Conservation (phyloP, 495 filamentous ascomycete genomes). For the Astrothelium subdiscretum region DNA sequence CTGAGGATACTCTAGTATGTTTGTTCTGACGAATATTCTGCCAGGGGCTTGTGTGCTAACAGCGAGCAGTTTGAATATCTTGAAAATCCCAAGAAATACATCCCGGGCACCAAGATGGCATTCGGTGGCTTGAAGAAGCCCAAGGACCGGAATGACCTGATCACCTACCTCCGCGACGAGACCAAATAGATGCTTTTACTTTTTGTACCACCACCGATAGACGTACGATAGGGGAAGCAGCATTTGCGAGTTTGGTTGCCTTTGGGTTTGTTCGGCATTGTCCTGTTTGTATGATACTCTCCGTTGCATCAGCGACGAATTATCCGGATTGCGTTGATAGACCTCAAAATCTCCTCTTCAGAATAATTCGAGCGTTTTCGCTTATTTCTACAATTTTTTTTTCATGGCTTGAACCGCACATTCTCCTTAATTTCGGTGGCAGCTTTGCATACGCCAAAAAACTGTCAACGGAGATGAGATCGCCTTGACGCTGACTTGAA, state of each 20-base stretch:
- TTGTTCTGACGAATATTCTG: neutral
- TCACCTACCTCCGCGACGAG: constrained; percentile 47
- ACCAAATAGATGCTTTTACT: constrained; percentile 24
- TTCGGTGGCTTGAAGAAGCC: constrained; percentile 99
- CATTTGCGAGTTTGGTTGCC: neutral
- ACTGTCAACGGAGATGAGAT: no score
- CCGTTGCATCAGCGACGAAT: neutral
- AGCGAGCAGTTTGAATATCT: constrained; percentile 62
- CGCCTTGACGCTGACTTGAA: no score
- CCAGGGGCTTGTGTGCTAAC: neutral
- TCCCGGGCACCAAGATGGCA: constrained; percentile 99
- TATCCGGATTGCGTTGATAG: neutral
- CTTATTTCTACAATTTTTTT: neutral
- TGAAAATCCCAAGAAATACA: constrained; percentile 92
- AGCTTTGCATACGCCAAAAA: no score
- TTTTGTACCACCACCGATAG: constrained; percentile 20
- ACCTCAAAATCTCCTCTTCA: neutral
- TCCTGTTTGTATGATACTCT: no score
- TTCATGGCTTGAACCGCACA: no score
- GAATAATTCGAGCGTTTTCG: neutral
- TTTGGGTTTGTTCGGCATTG: neutral
- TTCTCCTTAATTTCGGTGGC: no score
- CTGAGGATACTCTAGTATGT: constrained; percentile 75
- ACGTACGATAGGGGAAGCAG: constrained; percentile 14
- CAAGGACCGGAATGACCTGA: constrained; percentile 98